phyloP scores from a whole-genome alignment of 345 rosid genomes.

The Bruguiera sexangula region DNA sequence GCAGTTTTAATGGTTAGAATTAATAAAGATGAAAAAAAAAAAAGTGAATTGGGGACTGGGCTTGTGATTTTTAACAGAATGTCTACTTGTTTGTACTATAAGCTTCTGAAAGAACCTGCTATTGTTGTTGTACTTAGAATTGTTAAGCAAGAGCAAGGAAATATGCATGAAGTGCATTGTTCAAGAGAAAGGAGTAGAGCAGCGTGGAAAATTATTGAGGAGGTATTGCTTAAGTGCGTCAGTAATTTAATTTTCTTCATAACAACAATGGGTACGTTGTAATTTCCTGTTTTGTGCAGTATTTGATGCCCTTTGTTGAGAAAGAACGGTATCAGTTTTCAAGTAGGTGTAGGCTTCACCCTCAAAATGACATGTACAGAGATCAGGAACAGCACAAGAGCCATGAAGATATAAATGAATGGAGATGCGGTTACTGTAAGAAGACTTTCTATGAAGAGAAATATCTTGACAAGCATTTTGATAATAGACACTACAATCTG shows the following conservation, averaged over 20 bases:
- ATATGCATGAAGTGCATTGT: slow-evolving; percentile 31
- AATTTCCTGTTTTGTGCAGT: slow-evolving; percentile 16
- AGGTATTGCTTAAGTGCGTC: slow-evolving; percentile 5
- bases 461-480: slow-evolving; percentile 30
- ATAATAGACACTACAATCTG: slow-evolving; percentile 21
- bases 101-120: not conserved
- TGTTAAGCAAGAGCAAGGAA: slow-evolving; percentile 23
- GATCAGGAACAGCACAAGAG: slow-evolving; percentile 27
- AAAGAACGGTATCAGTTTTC: slow-evolving; percentile 21
- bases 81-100: too few species aligned
- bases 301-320: slow-evolving; percentile 33
- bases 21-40: not conserved
- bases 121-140: slow-evolving; percentile 20
- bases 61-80: too few species aligned
- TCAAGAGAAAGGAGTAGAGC: slow-evolving; percentile 29
- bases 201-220: slow-evolving; percentile 28
- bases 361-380: slow-evolving; percentile 26
- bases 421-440: slow-evolving; percentile 31
- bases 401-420: slow-evolving; percentile 21
- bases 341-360: slow-evolving; percentile 25
- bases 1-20: not conserved
- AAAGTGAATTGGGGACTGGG: too few species aligned
- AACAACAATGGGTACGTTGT: not conserved
- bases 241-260: not conserved
- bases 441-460: slow-evolving; percentile 26